Conservation (phyloP, 2,329 filamentous ascomycete genomes). For the Fonsecaea erecta region DNA sequence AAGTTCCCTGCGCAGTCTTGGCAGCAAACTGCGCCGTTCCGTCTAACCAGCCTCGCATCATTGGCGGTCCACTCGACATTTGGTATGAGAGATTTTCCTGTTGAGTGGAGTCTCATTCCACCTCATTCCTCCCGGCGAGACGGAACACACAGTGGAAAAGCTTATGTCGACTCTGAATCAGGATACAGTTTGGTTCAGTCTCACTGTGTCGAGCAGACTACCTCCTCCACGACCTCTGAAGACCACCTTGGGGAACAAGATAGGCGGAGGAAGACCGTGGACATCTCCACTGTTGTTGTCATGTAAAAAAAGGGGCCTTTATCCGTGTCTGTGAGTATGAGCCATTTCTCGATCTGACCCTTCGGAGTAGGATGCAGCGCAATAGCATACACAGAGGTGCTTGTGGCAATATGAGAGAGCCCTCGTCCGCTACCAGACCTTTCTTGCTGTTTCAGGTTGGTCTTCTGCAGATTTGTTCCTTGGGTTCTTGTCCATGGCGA, state of each 20-base stretch:
- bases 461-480: background rate
- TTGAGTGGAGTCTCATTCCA: slow-evolving; percentile 8
- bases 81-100: slow-evolving; percentile 18
- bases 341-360: slow-evolving; percentile 5
- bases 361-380: background rate
- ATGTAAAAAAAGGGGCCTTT: background rate
- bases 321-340: slow-evolving; percentile 5
- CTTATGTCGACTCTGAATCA: slow-evolving; percentile 11
- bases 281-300: background rate
- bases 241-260: background rate
- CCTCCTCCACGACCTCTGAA: background rate
- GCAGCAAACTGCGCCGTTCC: background rate
- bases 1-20: background rate
- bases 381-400: background rate
- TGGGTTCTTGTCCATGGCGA: slow-evolving; percentile 11
- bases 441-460: background rate
- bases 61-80: background rate
- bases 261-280: background rate
- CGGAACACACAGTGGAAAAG: slow-evolving; percentile 13
- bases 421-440: background rate
- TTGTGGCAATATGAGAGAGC: slow-evolving; percentile 4
- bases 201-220: background rate
- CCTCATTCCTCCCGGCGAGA: slow-evolving; percentile 4
- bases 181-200: background rate
- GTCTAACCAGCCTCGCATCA: background rate